Base-by-base conservation (phyloP, 148 eudicot species). In the Silene uniflora region DNA sequence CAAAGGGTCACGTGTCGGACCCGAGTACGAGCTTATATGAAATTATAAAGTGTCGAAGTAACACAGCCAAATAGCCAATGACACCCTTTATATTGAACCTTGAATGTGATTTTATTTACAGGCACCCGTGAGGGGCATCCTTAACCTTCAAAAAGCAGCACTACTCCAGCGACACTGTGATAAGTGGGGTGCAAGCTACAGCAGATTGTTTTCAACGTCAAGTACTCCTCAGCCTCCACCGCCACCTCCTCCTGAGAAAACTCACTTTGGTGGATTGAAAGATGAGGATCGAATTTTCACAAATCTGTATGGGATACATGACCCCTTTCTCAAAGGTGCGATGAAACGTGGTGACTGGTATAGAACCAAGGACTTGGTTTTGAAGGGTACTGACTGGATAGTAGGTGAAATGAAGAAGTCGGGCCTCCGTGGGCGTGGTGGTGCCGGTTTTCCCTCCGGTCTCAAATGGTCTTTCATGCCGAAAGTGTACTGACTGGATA, bases 381-480 rank as follows among this genome's bases (percentile, higher is more conserved):
- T 84, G 63, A 91, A 93, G 86, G 98, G 97, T 64, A 35, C 97
- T 58, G 98, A 93, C 81, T 93, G 98, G 97, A 90, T 93, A 71
- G 98, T 93, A 18, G 85, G 78, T 80, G 98, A 94, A 83, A 85
- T 94, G 86, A 94, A 94, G 83, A 90, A 91, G 67, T 94, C 98
- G 61, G 98, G 98, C 56, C 89, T 94, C 63, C 91, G 97, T 69
- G 98, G 98, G 62, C 97, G 97, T 78, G 98, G 98, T 82, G 98
- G 98, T 67, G 98, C 98, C 71, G 98, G 98, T 78, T 94, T 94
- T 78, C 96, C 97, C 10, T 91, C 98, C 42, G 98, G 98, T n/a
- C 91, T 94, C 3, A 94, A 94, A 72, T 94, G 98, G 98, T 90
- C 96, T 14, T 94, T 94, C 82, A 91, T 94, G 98, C 98, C 98